These are phyloP conservation scores for Saccharomyces hybrid DNA, from an alignment of 1,139 yeast species.

Conservation along the genomic window DNA sequence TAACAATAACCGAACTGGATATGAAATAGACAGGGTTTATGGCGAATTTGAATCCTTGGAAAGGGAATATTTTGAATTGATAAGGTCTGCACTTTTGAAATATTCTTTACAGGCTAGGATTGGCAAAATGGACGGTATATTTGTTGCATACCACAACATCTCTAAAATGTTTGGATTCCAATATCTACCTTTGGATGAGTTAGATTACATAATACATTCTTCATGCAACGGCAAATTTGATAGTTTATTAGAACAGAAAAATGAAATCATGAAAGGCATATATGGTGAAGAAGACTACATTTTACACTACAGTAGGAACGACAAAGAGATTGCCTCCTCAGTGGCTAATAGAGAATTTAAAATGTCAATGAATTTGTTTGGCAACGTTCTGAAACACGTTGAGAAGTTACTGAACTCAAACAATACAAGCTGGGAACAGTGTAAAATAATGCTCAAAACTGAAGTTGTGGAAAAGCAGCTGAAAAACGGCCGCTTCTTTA, in stretches of 20 bases:
- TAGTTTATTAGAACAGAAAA: slow-evolving; percentile 25
- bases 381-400: slow-evolving; percentile 39
- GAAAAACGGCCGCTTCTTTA: slow-evolving; percentile 16
- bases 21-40: slow-evolving; percentile 51
- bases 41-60: slow-evolving; percentile 76
- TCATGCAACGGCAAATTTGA: slow-evolving; percentile 15
- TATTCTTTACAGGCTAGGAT: slow-evolving; percentile 87
- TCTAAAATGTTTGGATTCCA: slow-evolving; percentile 81
- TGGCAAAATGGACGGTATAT: slow-evolving; percentile 96
- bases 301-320: slow-evolving; percentile 17
- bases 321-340: slow-evolving; percentile 35
- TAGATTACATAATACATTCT: slow-evolving; percentile 57
- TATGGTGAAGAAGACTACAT: slow-evolving; percentile 23
- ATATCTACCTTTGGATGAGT: slow-evolving; percentile 65
- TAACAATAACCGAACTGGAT: slow-evolving; percentile 47
- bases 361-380: slow-evolving; percentile 52
- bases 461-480: slow-evolving; percentile 8
- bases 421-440: slow-evolving; percentile 16
- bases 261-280: slow-evolving; percentile 29
- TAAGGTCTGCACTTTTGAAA: slow-evolving; percentile 69
- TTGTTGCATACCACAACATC: slow-evolving; percentile 83
- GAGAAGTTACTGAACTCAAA: slow-evolving; percentile 29
- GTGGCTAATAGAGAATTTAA: slow-evolving; percentile 72
- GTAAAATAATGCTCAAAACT: slow-evolving; percentile 25
- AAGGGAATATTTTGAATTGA: slow-evolving; percentile 68